phyloP scores from a whole-genome alignment of 768 basidiomycete genomes.

The Rhizopogon vinicolor region DNA sequence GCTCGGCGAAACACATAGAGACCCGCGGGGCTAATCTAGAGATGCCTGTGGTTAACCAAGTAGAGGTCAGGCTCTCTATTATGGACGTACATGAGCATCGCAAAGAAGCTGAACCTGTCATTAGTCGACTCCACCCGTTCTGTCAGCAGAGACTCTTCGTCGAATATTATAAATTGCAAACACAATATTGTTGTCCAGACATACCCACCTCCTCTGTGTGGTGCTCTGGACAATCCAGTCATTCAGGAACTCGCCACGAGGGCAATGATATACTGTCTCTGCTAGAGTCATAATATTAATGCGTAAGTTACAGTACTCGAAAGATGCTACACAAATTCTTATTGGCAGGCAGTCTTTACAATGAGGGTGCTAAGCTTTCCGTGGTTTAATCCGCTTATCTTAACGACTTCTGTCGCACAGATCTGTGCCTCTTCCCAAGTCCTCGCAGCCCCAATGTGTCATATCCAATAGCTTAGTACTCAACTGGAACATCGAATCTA shows the following conservation, averaged over 20 bases:
- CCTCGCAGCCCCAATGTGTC: slow-evolving; percentile 38
- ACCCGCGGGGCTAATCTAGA: slow-evolving; percentile 55
- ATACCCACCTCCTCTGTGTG: slow-evolving; percentile 30
- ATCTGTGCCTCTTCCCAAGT: slow-evolving; percentile 47
- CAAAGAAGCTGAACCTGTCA: not conserved
- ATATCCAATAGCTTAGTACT: slow-evolving; percentile 39
- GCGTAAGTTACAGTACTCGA: slow-evolving; percentile 35
- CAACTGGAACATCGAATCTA: slow-evolving; percentile 37
- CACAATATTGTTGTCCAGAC: slow-evolving; percentile 36
- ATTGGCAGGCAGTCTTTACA: slow-evolving; percentile 79
- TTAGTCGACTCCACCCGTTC: slow-evolving; percentile 26
- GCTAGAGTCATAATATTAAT: not conserved
- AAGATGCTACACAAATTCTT: slow-evolving; percentile 67
- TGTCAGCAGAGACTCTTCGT: slow-evolving; percentile 34
- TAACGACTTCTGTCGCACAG: slow-evolving; percentile 13
- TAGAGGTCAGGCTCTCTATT: slow-evolving; percentile 49
- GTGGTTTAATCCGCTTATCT: not conserved
- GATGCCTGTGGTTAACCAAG: slow-evolving; percentile 66
- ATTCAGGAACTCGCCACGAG: slow-evolving; percentile 49
- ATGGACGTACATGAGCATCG: not conserved
- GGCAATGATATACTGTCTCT: slow-evolving; percentile 25
- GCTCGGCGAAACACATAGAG: slow-evolving; percentile 62
- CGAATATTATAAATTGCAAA: slow-evolving; percentile 24
- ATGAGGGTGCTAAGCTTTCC: slow-evolving; percentile 46
- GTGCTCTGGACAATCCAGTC: slow-evolving; percentile 41